Percentiles rank a stretch among this genome's conserved stretches.
These are phyloP conservation scores for Solanum hybrid DNA, from an alignment of 305 asterid species.

Conservation along the genomic window DNA sequence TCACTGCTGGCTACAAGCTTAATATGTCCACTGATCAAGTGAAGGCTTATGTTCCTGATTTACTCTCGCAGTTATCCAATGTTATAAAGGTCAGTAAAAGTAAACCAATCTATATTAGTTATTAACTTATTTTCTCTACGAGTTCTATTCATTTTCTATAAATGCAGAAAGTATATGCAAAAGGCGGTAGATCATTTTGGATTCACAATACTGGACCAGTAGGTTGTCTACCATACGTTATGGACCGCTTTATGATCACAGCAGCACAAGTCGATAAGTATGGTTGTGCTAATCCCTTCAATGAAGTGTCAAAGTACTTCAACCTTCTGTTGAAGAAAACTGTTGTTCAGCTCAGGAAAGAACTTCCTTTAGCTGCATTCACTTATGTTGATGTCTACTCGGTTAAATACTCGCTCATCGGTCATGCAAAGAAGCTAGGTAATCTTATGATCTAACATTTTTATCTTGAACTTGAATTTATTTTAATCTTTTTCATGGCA, in stretches of 20 bases:
- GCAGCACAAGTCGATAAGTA: conserved; percentile 44
- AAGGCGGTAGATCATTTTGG: conserved; percentile 61
- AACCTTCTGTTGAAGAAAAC: conserved; percentile 35
- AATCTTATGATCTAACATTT: neutral
- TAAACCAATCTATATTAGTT: neutral
- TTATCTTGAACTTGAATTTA: neutral
- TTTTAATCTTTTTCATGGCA: neutral
- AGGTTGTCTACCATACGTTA: conserved; percentile 58
- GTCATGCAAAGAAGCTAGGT: conserved; percentile 54
- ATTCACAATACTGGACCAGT: conserved; percentile 71
- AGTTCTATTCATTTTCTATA: neutral
- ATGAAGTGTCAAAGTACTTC: conserved; percentile 54
- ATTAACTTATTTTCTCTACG: neutral
- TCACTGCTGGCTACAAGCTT: conserved; percentile 57
- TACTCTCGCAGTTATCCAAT: conserved; percentile 32
- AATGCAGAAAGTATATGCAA: conserved; percentile 26
- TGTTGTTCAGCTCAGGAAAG: conserved; percentile 32
- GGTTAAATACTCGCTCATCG: conserved; percentile 45
- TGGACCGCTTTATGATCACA: conserved; percentile 45
- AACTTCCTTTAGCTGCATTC: conserved; percentile 58
- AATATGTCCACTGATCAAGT: conserved; percentile 51
- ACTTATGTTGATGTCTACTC: conserved; percentile 57
- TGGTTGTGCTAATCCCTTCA: conserved; percentile 56
- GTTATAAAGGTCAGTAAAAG: conserved; percentile 36
- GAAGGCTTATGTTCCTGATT: conserved; percentile 59